Percentiles rank a stretch among this genome's conserved stretches.
Evolutionary conservation across 441 rosid genomes (phyloP).

Genomic region (Erodium chrysanthum): DNA sequence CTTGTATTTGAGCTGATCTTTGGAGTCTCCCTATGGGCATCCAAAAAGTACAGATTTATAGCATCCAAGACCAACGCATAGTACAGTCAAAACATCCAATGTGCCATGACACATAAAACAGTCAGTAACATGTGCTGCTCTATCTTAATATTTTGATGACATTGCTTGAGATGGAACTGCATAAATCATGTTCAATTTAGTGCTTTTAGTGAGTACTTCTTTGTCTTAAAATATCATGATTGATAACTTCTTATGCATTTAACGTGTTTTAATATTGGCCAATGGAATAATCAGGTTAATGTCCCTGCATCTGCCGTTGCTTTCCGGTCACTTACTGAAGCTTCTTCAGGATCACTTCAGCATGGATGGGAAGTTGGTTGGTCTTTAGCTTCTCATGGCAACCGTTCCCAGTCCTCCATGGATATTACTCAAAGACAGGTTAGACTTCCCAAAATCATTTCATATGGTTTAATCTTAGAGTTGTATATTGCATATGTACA

Average conservation of each 20-base stretch:
- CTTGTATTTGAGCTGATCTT: background rate
- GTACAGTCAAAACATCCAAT: background rate
- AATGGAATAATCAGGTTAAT: constrained; percentile 54
- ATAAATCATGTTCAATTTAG: background rate
- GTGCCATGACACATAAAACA: background rate
- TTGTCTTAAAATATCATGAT: background rate
- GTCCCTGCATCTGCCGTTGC: constrained; percentile 61
- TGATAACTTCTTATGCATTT: background rate
- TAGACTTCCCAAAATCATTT: constrained; percentile 13
- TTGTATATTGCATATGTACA: background rate
- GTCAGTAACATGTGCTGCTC: background rate
- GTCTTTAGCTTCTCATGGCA: constrained; percentile 59
- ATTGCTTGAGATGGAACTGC: background rate
- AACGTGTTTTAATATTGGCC: constrained; percentile 16
- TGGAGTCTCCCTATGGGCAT: background rate
- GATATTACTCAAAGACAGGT: constrained; percentile 34
- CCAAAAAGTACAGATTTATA: background rate
- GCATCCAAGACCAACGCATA: background rate
- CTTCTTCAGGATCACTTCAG: constrained; percentile 53
- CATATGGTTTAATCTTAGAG: background rate
- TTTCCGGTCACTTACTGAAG: constrained; percentile 60
- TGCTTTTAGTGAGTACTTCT: background rate
- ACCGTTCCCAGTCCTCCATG: constrained; percentile 28
- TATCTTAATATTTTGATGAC: background rate
- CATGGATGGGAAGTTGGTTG: constrained; percentile 91